A percentile compares a stretch with the other conserved stretches of the same genome.
Conservation (phyloP, 2,329 filamentous ascomycete genomes). For the Clarireedia sp. region DNA sequence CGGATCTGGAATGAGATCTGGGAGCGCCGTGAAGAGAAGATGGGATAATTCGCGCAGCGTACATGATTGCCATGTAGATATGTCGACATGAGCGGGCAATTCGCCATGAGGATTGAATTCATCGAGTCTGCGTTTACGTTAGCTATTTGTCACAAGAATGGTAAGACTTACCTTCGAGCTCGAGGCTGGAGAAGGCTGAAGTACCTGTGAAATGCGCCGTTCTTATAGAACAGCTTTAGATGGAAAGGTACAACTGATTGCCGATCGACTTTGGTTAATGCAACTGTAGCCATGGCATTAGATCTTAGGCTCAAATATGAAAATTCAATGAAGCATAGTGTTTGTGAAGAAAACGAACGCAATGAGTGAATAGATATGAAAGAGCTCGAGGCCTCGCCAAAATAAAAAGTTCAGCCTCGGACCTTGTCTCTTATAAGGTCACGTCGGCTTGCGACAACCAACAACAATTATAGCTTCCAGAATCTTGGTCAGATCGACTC, state of each 20-base stretch:
- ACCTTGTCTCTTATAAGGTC: neutral
- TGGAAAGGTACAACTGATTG: slow-evolving; percentile 72
- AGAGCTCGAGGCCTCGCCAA: slow-evolving; percentile 13
- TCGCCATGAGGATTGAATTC: slow-evolving; percentile 53
- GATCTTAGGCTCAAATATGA: neutral
- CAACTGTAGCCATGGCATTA: slow-evolving; percentile 26
- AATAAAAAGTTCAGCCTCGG: slow-evolving; percentile 10
- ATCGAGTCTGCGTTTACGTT: slow-evolving; percentile 45
- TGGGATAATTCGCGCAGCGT: slow-evolving; percentile 74
- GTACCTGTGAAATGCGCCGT: slow-evolving; percentile 63
- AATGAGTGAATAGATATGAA: neutral
- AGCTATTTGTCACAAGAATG: neutral
- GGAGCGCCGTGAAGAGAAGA: slow-evolving; percentile 62
- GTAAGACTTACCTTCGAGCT: neutral
- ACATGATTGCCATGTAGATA: slow-evolving; percentile 82
- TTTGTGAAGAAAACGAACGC: neutral
- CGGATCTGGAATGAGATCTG: slow-evolving; percentile 61
- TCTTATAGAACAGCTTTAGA: slow-evolving; percentile 76
- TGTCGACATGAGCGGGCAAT: slow-evolving; percentile 61
- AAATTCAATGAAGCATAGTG: neutral
- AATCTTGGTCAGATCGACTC: too few species aligned
- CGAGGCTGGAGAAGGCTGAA: slow-evolving; percentile 16
- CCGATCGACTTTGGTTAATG: slow-evolving; percentile 47
- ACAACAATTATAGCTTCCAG: too few species aligned
- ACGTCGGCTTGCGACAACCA: too few species aligned